Evolutionary conservation across 768 basidiomycete species (phyloP).

Genomic region (Agaricus sinodeliciosus): DNA sequence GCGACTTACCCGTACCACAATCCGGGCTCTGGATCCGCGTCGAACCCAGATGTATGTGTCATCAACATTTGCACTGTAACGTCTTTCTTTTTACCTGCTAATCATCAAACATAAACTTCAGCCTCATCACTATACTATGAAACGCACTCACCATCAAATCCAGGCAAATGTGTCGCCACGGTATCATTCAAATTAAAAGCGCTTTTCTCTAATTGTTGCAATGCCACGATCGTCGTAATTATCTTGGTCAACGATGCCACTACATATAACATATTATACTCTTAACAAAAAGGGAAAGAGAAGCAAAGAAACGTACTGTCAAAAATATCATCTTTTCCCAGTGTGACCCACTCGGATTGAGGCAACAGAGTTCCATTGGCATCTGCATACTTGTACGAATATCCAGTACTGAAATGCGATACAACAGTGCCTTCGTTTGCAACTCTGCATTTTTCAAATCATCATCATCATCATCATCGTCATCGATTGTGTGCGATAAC

Average conservation of each 20-base stretch:
- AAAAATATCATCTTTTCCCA: slow-evolving; percentile 19
- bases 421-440: slow-evolving; percentile 19
- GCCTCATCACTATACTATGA: not conserved
- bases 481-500: not conserved
- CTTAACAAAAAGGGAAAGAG: not conserved
- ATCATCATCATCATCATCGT: not conserved
- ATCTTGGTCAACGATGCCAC: slow-evolving; percentile 26
- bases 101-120: not conserved
- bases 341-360: slow-evolving; percentile 11
- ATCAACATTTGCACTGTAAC: slow-evolving; percentile 22
- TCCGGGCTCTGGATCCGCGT: slow-evolving; percentile 20
- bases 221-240: slow-evolving; percentile 20
- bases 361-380: slow-evolving; percentile 18
- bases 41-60: slow-evolving; percentile 23
- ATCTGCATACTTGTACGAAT: slow-evolving; percentile 17
- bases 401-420: slow-evolving; percentile 21
- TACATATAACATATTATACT: not conserved
- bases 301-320: slow-evolving; percentile 16
- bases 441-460: slow-evolving; percentile 11
- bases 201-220: slow-evolving; percentile 21
- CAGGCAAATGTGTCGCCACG: slow-evolving; percentile 19
- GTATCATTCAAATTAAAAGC: slow-evolving; percentile 15
- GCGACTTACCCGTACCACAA: slow-evolving; percentile 18
- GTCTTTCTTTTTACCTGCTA: slow-evolving; percentile 20
- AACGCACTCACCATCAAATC: slow-evolving; percentile 16